Evolutionary conservation across 2,329 filamentous ascomycete genomes (phyloP).

Genomic region (Clonostachys rhizophaga): DNA sequence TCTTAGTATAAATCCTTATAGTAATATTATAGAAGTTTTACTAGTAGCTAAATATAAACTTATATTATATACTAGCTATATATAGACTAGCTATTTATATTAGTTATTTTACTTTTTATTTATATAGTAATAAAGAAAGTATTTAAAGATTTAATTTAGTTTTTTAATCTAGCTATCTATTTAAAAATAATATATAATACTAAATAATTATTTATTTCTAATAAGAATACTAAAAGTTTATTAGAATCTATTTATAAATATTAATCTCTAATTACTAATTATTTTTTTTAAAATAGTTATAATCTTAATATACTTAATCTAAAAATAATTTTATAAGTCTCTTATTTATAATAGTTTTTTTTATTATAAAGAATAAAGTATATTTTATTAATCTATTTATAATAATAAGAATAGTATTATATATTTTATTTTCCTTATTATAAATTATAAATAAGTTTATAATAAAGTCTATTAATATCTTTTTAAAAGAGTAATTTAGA

Average conservation of each 20-base stretch:
- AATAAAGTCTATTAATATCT: constrained; percentile 2
- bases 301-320: constrained; percentile 1
- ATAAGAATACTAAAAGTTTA: not conserved
- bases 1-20: not conserved
- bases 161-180: constrained; percentile 1
- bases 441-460: constrained; percentile 1
- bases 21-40: not conserved
- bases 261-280: not conserved
- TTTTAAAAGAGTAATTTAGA: not conserved
- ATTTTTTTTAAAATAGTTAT: not conserved
- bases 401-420: not conserved
- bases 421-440: not conserved
- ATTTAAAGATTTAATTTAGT: constrained; percentile 1
- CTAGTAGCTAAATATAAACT: no score
- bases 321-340: not conserved
- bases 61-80: no score
- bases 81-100: no score
- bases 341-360: not conserved
- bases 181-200: constrained; percentile 1
- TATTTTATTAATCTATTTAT: constrained; percentile 1
- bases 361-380: not conserved
- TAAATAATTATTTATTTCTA: constrained; percentile 1
- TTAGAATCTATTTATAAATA: not conserved
- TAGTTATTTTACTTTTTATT: no score
- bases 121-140: no score